These are phyloP conservation scores for Chytriomyces sp. DNA, from an alignment of 192 early-diverging fungal genomes.

Conservation along the genomic window DNA sequence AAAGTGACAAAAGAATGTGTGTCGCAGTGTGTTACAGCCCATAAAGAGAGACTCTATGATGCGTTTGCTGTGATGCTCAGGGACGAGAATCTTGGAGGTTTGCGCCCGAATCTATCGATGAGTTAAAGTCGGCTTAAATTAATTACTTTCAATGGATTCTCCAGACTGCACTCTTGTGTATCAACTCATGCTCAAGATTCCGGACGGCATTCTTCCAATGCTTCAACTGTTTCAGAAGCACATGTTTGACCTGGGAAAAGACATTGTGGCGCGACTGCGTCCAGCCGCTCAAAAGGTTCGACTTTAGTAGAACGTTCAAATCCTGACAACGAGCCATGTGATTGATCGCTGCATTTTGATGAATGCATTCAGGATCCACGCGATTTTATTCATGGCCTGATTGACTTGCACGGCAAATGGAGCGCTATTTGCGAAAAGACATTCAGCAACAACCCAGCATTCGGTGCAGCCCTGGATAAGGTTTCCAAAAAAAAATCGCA, in stretches of 20 bases:
- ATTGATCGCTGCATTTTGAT: too few relatives aligned
- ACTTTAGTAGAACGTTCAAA: too few relatives aligned
- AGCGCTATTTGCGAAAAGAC: slow-evolving; percentile 60
- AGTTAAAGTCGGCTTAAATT: too few relatives aligned
- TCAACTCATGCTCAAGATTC: slow-evolving; percentile 66
- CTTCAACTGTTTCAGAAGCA: slow-evolving; percentile 69
- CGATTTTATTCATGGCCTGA: slow-evolving; percentile 70
- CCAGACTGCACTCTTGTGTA: slow-evolving; percentile 71
- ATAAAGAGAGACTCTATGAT: slow-evolving; percentile 64
- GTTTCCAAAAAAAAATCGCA: too few relatives aligned
- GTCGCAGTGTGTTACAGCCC: slow-evolving; percentile 72
- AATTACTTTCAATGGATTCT: too few relatives aligned
- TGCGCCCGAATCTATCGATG: neutral
- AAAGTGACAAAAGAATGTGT: slow-evolving; percentile 77
- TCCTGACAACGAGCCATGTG: too few relatives aligned
- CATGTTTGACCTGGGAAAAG: slow-evolving; percentile 63
- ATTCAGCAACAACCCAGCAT: slow-evolving; percentile 71
- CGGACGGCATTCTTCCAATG: slow-evolving; percentile 64
- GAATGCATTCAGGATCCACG: slow-evolving; percentile 69
- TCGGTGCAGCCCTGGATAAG: slow-evolving; percentile 81
- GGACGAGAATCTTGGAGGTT: slow-evolving; percentile 66
- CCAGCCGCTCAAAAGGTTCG: slow-evolving; percentile 57
- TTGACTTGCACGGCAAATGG: slow-evolving; percentile 70
- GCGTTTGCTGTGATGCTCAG: slow-evolving; percentile 76
- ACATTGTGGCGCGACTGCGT: slow-evolving; percentile 56